These are phyloP conservation scores for Monosporascus sp. DNA, from an alignment of 2,329 filamentous ascomycete genomes.

Conservation along the genomic window DNA sequence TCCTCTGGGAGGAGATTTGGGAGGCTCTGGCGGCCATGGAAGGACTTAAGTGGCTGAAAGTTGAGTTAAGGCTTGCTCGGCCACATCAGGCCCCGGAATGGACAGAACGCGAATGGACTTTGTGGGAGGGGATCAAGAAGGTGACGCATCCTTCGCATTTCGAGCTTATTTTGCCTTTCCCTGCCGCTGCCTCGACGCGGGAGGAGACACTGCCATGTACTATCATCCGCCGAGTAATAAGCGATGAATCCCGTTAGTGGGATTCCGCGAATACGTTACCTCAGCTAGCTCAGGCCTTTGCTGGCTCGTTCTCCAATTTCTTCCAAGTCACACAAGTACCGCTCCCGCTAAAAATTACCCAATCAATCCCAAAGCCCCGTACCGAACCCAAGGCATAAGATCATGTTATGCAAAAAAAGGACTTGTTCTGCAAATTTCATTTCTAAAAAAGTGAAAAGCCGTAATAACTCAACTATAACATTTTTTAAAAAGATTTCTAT, in stretches of 20 bases:
- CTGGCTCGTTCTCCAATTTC: too few species aligned
- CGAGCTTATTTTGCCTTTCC: conserved; percentile 11
- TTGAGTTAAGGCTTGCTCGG: conserved; percentile 3
- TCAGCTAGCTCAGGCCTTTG: too few species aligned
- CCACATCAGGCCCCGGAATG: conserved; percentile 1
- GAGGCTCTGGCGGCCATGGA: conserved; percentile 9
- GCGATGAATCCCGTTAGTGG: not conserved
- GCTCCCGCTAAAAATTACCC: too few species aligned
- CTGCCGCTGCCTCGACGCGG: conserved; percentile 7
- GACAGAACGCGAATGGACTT: conserved; percentile 4
- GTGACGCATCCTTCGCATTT: conserved; percentile 11
- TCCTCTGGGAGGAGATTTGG: conserved; percentile 8
- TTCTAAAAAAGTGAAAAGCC: too few species aligned
- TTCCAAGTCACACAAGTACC: too few species aligned
- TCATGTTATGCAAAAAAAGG: too few species aligned
- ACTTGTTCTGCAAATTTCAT: too few species aligned
- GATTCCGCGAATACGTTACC: not conserved
- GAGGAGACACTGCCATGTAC: conserved; percentile 12
- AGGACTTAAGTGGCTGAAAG: conserved; percentile 11
- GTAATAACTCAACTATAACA: too few species aligned
- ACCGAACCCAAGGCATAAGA: too few species aligned
- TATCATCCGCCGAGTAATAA: conserved; percentile 5
- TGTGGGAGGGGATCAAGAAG: conserved; percentile 10
- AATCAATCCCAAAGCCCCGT: too few species aligned
- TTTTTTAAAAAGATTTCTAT: too few species aligned